Percentiles rank a stretch among this genome's conserved stretches.
Conservation (phyloP, 139 green algal genomes). For the Trebouxia sp. region DNA sequence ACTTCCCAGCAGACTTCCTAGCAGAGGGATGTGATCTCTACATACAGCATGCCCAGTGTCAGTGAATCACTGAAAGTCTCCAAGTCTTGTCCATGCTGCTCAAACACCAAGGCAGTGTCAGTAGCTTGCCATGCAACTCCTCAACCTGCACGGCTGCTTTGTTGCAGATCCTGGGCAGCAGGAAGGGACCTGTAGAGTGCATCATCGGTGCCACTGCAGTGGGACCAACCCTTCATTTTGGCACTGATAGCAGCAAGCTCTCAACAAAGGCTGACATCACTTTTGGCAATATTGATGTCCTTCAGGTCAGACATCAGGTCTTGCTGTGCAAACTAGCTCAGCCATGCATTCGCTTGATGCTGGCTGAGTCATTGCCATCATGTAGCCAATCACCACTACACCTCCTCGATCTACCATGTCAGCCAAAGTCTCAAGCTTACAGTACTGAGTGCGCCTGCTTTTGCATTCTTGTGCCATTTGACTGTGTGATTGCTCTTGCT, state of each 20-base stretch:
- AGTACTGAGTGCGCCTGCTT: too few relatives aligned
- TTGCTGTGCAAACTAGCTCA: neutral
- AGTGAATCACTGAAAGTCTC: too few relatives aligned
- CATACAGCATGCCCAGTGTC: too few relatives aligned
- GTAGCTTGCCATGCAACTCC: slow-evolving; percentile 6
- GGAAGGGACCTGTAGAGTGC: slow-evolving; percentile 58
- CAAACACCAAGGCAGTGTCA: neutral
- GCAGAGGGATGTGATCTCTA: too few relatives aligned
- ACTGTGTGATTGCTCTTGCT: too few relatives aligned
- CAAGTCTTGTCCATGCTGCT: too few relatives aligned
- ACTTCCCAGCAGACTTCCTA: too few relatives aligned
- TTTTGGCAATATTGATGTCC: slow-evolving; percentile 69
- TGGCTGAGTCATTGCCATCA: too few relatives aligned
- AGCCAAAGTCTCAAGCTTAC: too few relatives aligned
- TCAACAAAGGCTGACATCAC: slow-evolving; percentile 37
- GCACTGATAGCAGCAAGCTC: slow-evolving; percentile 5
- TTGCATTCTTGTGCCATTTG: too few relatives aligned
- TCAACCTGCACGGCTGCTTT: neutral
- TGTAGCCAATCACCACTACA: neutral
- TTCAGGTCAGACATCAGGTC: slow-evolving; percentile 46
- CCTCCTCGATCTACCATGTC: too few relatives aligned
- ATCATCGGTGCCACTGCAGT: slow-evolving; percentile 63
- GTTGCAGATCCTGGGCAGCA: slow-evolving; percentile 55
- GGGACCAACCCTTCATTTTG: slow-evolving; percentile 66
- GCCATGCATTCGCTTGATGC: neutral